Evolutionary conservation across 768 basidiomycete genomes (phyloP), one percentile per base, ranked within the genome.

Genomic region (Pleurotus sapidus): DNA sequence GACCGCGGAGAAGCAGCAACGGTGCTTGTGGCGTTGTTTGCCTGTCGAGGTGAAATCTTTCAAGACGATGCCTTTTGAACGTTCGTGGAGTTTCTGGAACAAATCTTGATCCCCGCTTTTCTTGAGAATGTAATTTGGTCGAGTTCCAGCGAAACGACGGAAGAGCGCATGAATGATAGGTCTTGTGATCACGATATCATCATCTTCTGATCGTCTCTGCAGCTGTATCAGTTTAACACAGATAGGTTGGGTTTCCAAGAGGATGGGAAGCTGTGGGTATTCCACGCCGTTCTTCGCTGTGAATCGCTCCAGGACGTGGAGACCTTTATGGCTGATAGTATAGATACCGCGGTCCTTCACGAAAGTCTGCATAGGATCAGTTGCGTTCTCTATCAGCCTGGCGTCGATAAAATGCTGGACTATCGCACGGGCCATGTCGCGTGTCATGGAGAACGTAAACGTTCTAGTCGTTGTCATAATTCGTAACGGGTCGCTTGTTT

Each of bases 221-320:
- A 92, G 82, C 66, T 91, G 88, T 4, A 92, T 79, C 6, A 92
- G 74, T 67, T 89, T 89, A 78, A 89, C 82, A 70, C 86, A 87
- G 62, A 91, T 88, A 15, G 88, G 87, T 64, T 90, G 88, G 0
- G 82, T 75, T 2, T 81, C 77, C 63, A 91, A 89, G 45, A 91
- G 82, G 54, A 75, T 78, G 49, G 84, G 74, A 18, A 91, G 77
- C 64, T 85, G 79, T 54, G 62, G 51, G 39, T 54, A 59, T 49
- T 63, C 60, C 45, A 61, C 58, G 25, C 60, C 62, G 0, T 57
- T 88, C 74, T 84, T 87, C 66, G 80, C 80, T 70, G 88, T 85
- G 74, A 88, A 89, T 7, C 86, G 76, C 62, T 89, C 87, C 57
- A 89, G 78, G 60, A 89, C 80, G 64, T 89, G 85, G 5, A 88